Evolutionary conservation across 148 eudicot species (phyloP), one percentile per base, ranked within the genome.

Genomic region (Cornus suecica): DNA sequence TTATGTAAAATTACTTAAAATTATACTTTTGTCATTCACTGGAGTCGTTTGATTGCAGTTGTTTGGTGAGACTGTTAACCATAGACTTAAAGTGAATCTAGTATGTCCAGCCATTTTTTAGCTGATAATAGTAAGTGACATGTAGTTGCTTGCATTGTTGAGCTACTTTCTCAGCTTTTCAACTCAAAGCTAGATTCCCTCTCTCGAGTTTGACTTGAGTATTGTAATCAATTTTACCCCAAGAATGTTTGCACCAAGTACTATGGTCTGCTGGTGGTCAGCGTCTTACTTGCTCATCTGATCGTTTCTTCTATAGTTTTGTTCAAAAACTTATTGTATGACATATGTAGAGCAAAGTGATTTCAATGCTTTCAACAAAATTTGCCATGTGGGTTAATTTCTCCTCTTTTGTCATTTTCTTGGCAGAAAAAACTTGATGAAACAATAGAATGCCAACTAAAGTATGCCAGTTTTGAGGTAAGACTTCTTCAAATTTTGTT

Each of bases 391-490:
- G 24, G 1, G 76, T 66, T 80, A 8, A 42, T 54, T 34, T 52
- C 56, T 65, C 26, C 34, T 10, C 27, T 11, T 25, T 41, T 13
- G 3, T 77, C 27, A 48, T 51, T 67, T 62, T 24, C 11, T 72
- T 76, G 79, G 81, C 98, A 95, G 99, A 93, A 90, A 80, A 88
- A 85, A 66, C 78, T 69, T 54, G 92, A 90, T 28, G 90, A 84
- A 65, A 72, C 90, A 20, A 76, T 81, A 65, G 94, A 91, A 78
- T 87, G 88, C 88, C 82, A 58, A 72, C 68, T 87, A 51, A 85
- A 83, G 54, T 95, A 89, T 86, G 91, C 94, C 58, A 91, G 93
- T 87, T 93, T 90, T 87, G 94, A 88, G 97, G 99, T 93, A 93
- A 65, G 83, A 34, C 10, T 34, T 27, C 7, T 18, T 65, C 28